Conservation (phyloP, 2,329 filamentous ascomycete species). For the Chaetomium sp. region DNA sequence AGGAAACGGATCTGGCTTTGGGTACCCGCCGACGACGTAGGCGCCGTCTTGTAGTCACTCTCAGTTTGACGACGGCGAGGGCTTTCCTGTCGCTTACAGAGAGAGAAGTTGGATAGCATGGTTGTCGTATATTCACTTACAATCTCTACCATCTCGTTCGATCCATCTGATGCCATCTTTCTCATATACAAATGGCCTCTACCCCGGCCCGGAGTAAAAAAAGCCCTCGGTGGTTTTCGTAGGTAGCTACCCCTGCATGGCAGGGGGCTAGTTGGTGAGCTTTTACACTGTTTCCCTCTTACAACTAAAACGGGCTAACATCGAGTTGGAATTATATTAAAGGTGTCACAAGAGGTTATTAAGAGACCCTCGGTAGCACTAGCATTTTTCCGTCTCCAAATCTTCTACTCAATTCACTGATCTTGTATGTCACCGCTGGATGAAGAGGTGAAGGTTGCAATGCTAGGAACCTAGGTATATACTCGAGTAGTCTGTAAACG, state of each 20-base stretch:
- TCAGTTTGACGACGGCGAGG: not conserved
- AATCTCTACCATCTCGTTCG: not conserved
- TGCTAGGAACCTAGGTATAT: not conserved
- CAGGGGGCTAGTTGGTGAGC: not conserved
- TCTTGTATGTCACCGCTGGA: not conserved
- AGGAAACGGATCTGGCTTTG: not conserved
- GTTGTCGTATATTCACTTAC: not conserved
- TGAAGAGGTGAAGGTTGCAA: not conserved
- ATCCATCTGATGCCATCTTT: not conserved
- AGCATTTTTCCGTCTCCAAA: not conserved
- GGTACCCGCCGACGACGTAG: not conserved
- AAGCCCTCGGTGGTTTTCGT: not conserved
- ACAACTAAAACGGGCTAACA: not conserved
- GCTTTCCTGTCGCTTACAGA: not conserved
- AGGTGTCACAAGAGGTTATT: not conserved
- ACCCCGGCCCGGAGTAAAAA: not conserved
- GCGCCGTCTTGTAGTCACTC: not conserved
- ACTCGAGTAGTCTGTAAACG: not conserved
- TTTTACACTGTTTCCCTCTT: not conserved
- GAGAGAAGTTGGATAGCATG: not conserved
- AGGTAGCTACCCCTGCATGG: not conserved
- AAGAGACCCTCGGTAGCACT: not conserved
- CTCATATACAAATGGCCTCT: not conserved
- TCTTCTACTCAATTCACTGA: not conserved
- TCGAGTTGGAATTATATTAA: not conserved